Evolutionary conservation across 2,329 filamentous ascomycete species (phyloP).

Genomic region (Davidsoniella australis): DNA sequence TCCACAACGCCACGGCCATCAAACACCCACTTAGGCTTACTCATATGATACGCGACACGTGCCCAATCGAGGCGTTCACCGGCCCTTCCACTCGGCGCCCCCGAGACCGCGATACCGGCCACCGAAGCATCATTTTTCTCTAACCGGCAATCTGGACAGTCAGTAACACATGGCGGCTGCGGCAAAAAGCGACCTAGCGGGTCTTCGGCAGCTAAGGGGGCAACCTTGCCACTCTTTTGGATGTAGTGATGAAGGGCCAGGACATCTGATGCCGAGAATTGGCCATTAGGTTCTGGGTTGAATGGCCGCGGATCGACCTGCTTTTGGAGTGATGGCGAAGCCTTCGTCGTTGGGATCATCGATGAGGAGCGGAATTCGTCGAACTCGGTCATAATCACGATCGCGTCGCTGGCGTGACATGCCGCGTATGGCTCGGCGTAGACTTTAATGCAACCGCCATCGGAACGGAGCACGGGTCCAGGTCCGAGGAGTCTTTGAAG

Average conservation of each 20-base stretch:
- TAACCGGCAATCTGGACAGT: slow-evolving; percentile 34
- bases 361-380: slow-evolving; percentile 35
- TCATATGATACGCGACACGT: slow-evolving; percentile 31
- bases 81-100: slow-evolving; percentile 21
- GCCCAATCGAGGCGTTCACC: slow-evolving; percentile 35
- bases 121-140: slow-evolving; percentile 23
- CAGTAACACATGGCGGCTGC: slow-evolving; percentile 27
- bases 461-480: slow-evolving; percentile 18
- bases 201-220: slow-evolving; percentile 18
- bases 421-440: slow-evolving; percentile 33
- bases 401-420: slow-evolving; percentile 30
- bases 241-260: slow-evolving; percentile 15
- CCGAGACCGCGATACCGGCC: background rate
- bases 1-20: slow-evolving; percentile 39
- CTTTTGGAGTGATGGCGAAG: slow-evolving; percentile 13
- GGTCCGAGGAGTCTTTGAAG: slow-evolving; percentile 28
- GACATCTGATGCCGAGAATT: slow-evolving; percentile 27
- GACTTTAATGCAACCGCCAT: slow-evolving; percentile 28
- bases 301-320: slow-evolving; percentile 30
- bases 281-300: slow-evolving; percentile 26
- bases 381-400: slow-evolving; percentile 39
- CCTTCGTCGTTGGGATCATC: slow-evolving; percentile 17
- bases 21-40: slow-evolving; percentile 37
- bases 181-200: slow-evolving; percentile 28
- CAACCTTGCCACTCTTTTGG: background rate